A percentile compares a stretch with the other conserved stretches of the same genome.
phyloP scores from a whole-genome alignment of 805 yeast species.

The Candida sonorensis region DNA sequence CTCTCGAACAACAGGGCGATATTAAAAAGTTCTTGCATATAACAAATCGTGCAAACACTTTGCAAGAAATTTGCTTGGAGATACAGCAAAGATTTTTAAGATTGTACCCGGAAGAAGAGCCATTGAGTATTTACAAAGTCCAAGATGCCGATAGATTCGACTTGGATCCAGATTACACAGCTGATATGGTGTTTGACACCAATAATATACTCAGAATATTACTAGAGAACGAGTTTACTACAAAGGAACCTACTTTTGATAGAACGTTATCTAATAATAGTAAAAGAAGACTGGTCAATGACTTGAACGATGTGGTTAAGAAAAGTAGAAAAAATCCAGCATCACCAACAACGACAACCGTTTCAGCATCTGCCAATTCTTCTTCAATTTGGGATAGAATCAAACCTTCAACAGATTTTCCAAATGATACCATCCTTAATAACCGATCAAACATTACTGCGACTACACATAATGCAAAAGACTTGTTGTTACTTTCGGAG shows the following conservation, averaged over 20 bases:
- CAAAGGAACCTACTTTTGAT: not conserved
- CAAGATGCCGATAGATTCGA: constrained; percentile 69
- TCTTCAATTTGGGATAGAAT: too few relatives aligned
- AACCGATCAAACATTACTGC: too few relatives aligned
- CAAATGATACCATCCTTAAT: too few relatives aligned
- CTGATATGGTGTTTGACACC: constrained; percentile 55
- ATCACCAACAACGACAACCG: constrained; percentile 1
- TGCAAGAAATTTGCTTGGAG: constrained; percentile 46
- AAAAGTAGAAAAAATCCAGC: constrained; percentile 22
- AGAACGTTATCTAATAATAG: constrained; percentile 7
- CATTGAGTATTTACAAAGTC: constrained; percentile 47
- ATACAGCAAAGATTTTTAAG: constrained; percentile 49
- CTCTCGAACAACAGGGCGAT: constrained; percentile 1
- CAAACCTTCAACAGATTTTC: too few relatives aligned
- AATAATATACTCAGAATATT: constrained; percentile 42
- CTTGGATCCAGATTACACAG: constrained; percentile 68
- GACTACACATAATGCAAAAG: too few relatives aligned
- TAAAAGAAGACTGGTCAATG: constrained; percentile 19
- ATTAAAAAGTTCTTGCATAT: constrained; percentile 55
- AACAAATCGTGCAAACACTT: constrained; percentile 39
- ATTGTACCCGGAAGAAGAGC: constrained; percentile 58
- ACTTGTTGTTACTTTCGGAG: too few relatives aligned
- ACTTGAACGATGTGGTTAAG: constrained; percentile 23
- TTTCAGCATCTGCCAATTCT: too few relatives aligned
- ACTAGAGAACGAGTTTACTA: constrained; percentile 31